A percentile compares a stretch with the other conserved stretches of the same genome.
Conservation (phyloP, 768 basidiomycete genomes). For the Lactifluus subvellereus region DNA sequence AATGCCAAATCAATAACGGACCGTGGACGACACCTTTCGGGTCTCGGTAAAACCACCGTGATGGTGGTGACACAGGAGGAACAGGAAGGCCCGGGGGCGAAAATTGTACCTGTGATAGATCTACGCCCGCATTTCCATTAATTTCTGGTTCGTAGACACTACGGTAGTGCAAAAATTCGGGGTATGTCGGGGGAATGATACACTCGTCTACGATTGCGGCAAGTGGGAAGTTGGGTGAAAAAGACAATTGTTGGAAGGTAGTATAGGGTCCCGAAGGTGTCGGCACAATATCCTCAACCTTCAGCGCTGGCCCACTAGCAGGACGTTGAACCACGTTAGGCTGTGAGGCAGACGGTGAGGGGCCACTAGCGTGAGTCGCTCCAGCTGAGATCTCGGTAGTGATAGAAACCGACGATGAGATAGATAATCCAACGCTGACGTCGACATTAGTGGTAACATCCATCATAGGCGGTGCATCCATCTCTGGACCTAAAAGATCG, state of each 20-base stretch:
- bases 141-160: slow-evolving; percentile 54
- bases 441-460: slow-evolving; percentile 40
- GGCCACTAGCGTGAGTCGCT: slow-evolving; percentile 29
- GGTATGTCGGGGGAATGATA: slow-evolving; percentile 87
- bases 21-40: slow-evolving; percentile 78
- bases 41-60: slow-evolving; percentile 79
- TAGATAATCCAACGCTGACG: slow-evolving; percentile 50
- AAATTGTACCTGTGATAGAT: slow-evolving; percentile 59
- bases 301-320: slow-evolving; percentile 32
- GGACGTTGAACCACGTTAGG: slow-evolving; percentile 26
- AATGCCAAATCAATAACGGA: slow-evolving; percentile 32
- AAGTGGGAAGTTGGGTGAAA: slow-evolving; percentile 83
- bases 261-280: slow-evolving; percentile 78
- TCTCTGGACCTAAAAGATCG: slow-evolving; percentile 41
- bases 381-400: slow-evolving; percentile 37
- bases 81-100: slow-evolving; percentile 76
- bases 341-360: slow-evolving; percentile 23
- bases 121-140: slow-evolving; percentile 36
- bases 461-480: slow-evolving; percentile 41
- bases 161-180: slow-evolving; percentile 67
- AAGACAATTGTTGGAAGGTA: slow-evolving; percentile 85
- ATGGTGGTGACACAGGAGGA: slow-evolving; percentile 60
- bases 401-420: slow-evolving; percentile 42
- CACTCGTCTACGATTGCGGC: slow-evolving; percentile 86
- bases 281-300: slow-evolving; percentile 61